Evolutionary conservation across 1,139 yeast species (phyloP), one percentile per base, ranked within the genome.

Genomic region (Candida tunisiensis): DNA sequence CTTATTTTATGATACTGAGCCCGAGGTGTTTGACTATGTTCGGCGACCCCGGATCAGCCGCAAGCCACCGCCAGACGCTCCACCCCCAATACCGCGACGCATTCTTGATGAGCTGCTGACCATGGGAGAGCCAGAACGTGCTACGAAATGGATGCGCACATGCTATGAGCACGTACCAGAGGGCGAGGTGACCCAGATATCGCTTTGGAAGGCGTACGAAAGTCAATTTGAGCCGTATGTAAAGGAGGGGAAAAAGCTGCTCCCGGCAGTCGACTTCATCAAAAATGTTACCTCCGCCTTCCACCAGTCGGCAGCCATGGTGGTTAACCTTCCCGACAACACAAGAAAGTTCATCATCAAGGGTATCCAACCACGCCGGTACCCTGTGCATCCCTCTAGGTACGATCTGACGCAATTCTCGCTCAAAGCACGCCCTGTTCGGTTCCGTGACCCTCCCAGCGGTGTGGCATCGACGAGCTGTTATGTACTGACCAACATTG

Each of bases 241-340:
- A 15, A 38, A 40, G 21, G 35, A 33, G n/a, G 47, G 57, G 34
- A 70, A 69, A 37, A 69, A 72, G 33, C 59, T 88, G 27, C 62
- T 88, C 25, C 93, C 95, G 1, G 98, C 98, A 0, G 96, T 91
- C 12, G 96, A 88, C 40, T 88, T 88, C 47, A 88, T 88, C 46
- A 83, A 85, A 45, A 88, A 88, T 46, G 96, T 88, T 9, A 74
- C 88, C 15, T 70, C 72, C 32, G 94, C 95, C 1, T 85, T 85
- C 49, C 75, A 82, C n/a, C 69, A 73, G 40, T 82, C 94, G 2
- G 79, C 82, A 32, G 95, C 98, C 1, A 83, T 83, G 85, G 96
- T 88, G 11, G 70, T 85, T 33, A 49, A 60, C 19, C 36, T 43
- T 9, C 61, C 65, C 2, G 66, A 65, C 19, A 74, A 74, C 6